Conservation (phyloP, 805 yeast species). For the Hanseniaspora pseudoguilliermondii region DNA sequence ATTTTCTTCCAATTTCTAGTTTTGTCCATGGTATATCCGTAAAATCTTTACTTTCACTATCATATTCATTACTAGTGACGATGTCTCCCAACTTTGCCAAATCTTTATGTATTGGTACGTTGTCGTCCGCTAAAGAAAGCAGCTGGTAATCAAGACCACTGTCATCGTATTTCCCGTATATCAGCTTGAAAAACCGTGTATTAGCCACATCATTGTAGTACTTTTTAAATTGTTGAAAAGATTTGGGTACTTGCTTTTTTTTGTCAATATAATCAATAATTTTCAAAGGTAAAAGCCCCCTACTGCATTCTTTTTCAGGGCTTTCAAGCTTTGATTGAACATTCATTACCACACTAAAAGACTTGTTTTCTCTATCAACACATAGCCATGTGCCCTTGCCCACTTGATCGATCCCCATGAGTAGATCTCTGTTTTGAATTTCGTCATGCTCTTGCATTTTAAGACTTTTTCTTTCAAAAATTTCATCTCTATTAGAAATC, state of each 20-base stretch:
- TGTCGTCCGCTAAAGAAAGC: slow-evolving; percentile 5
- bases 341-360: slow-evolving; percentile 58
- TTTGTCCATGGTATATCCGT: neutral
- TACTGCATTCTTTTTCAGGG: slow-evolving; percentile 24
- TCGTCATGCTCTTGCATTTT: neutral
- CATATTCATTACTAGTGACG: slow-evolving; percentile 7
- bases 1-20: neutral
- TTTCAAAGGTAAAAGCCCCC: slow-evolving; percentile 35
- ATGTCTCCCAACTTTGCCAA: neutral
- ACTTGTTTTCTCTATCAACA: slow-evolving; percentile 39
- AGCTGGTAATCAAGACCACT: neutral
- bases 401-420: slow-evolving; percentile 27
- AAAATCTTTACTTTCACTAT: neutral
- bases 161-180: slow-evolving; percentile 26
- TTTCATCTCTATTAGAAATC: slow-evolving; percentile 82
- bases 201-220: slow-evolving; percentile 17
- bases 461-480: slow-evolving; percentile 53
- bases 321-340: slow-evolving; percentile 33
- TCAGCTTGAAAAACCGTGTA: slow-evolving; percentile 28
- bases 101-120: neutral
- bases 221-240: slow-evolving; percentile 21
- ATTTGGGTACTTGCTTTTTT: slow-evolving; percentile 14
- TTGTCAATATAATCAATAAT: slow-evolving; percentile 26
- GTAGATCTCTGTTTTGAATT: slow-evolving; percentile 32
- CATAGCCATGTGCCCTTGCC: slow-evolving; percentile 94